Evolutionary conservation across 1,139 yeast genomes (phyloP), one percentile per base, ranked within the genome.

Genomic region (Blastobotrys indianensis): DNA sequence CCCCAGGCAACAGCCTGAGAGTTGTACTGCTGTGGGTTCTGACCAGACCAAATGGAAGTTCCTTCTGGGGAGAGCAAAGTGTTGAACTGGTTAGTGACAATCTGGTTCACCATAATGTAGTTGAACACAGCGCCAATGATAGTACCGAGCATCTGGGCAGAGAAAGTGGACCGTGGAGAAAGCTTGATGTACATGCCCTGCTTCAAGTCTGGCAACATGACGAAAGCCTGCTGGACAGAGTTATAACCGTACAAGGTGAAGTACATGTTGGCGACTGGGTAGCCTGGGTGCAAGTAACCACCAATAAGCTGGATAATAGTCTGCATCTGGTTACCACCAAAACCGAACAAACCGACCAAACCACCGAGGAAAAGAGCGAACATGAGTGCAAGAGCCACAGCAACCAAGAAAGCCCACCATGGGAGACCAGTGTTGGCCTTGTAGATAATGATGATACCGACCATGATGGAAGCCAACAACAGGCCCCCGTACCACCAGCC

Each of bases 401-500:
- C 75, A 47, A 75, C 68, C 58, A 77, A 69, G 34, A 76, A 61
- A 16, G 73, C 72, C 78, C 78, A 77, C 32, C 75, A 72, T 4
- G 81, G 80, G 47, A 78, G 72, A 44, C 74, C 69, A 9, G 76
- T 68, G 42, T 56, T 51, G 52, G 63, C 61, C 4, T 70, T 55
- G 45, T 69, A 54, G 41, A 75, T 67, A 50, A 73, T 68, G 3
- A 72, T 62, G 36, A 77, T 65, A 3, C 78, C 76, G 47, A 77
- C 64, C 9, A 67, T 67, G n/a, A 76, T 60, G 15, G 79, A 69
- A 15, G 69, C 54, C 7, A 69, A 49, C 51, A 79, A 61, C 13
- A 78, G 70, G 10, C 63, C 44, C 31, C 74, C 53, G 54, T 73
- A 79, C 69, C 75, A 75, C 74, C 75, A 74, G 49, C 76, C 80